Base-by-base conservation (phyloP, 192 early-diverging fungal species). In the Podila minutissima region DNA sequence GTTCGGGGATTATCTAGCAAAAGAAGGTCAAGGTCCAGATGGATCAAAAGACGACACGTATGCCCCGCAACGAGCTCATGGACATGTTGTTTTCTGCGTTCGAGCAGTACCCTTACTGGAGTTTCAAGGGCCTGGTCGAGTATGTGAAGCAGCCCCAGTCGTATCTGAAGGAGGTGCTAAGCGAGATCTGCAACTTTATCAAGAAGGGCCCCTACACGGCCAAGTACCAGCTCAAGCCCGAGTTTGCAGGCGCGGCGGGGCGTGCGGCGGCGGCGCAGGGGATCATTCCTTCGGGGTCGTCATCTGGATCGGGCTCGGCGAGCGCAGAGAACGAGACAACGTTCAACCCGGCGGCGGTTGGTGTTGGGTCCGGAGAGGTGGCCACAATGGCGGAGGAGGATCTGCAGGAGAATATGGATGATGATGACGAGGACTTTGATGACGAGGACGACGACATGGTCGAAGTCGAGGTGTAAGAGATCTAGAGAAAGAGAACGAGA, bases 121-220 rank as follows among this genome's bases (percentile, higher is more conserved):
- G 88, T 22, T 91, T 98, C 82, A 95, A 94, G 79, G 93, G 92
- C 26, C 83, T 99, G 33, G 84, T 91, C 9, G 95, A 97, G 71
- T 86, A 90, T 41, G 93, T 91, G 2, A 86, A 91, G 38, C 97
- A 98, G 86, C 97, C 97, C 0, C 84, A 90, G 61, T 74, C 75
- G 28, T 98, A 91, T 70, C 82, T 98, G 20, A 95, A 94, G 67
- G 97, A 98, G 60, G 91, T 97, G 2, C 66, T 98, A 35, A 74
- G 71, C 8, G 94, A 97, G 51, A 89, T 98, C 51, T 92, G 92
- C 31, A 85, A 91, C 28, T 84, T 97, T 50, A 91, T 95, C 85
- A 95, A 94, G 85, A 86, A 91, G 32, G 97, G 97, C 2, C 90
- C 91, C 2, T 95, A 96, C 72, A 86, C 88, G n/a, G 88, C 90